Conservation (phyloP, 441 rosid genomes). For the Pelargonium cotyledonis region DNA sequence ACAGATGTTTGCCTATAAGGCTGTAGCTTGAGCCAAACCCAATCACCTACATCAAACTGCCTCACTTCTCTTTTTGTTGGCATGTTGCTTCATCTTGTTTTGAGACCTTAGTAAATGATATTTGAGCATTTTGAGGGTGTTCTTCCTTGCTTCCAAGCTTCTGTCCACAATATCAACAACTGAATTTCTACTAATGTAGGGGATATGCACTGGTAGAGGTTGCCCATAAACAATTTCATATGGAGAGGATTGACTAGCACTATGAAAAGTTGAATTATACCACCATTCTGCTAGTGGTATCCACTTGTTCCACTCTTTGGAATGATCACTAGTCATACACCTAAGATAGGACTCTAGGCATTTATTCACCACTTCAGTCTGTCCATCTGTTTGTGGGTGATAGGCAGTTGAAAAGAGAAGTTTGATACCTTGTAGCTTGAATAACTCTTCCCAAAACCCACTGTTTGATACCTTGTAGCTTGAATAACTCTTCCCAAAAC, state of each 20-base stretch:
- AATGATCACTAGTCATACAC: neutral
- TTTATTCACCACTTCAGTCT: neutral
- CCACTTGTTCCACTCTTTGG: neutral
- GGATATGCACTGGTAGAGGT: too few relatives aligned
- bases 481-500: slow-evolving; percentile 6
- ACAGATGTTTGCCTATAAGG: neutral
- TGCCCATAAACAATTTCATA: neutral
- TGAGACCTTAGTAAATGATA: neutral
- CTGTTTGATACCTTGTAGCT: neutral
- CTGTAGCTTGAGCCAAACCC: neutral
- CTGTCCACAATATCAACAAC: too few relatives aligned
- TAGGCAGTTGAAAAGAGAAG: neutral
- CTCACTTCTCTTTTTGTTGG: neutral
- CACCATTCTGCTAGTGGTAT: neutral
- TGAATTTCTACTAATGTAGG: too few relatives aligned
- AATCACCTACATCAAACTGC: neutral
- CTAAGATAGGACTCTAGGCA: neutral
- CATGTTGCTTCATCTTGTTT: neutral
- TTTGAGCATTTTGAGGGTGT: too few relatives aligned
- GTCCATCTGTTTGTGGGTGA: slow-evolving; percentile 2
- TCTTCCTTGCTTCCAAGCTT: too few relatives aligned
- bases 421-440: neutral
- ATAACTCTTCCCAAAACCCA: slow-evolving; percentile 6
- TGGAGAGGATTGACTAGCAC: neutral
- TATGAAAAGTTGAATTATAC: neutral